Evolutionary conservation across 2,329 filamentous ascomycete species (phyloP).

Genomic region (Truncatella angustata): DNA sequence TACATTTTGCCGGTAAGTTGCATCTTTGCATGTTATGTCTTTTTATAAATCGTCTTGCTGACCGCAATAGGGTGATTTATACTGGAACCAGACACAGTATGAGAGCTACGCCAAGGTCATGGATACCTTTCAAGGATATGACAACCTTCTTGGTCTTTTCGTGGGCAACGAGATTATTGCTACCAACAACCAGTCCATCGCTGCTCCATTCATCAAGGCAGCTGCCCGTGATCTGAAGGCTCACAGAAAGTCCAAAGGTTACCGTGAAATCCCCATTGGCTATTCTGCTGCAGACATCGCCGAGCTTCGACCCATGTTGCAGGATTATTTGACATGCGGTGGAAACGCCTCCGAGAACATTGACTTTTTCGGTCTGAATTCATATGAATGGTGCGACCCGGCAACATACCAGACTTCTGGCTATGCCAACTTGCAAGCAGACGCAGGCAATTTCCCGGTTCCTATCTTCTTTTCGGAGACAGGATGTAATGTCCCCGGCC

Average conservation of each 20-base stretch:
- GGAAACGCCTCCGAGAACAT: slow-evolving; percentile 65
- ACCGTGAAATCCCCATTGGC: slow-evolving; percentile 79
- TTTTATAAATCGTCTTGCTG: not conserved
- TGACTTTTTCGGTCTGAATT: slow-evolving; percentile 85
- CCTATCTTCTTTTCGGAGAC: slow-evolving; percentile 90
- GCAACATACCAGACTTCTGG: slow-evolving; percentile 61
- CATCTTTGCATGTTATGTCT: not conserved
- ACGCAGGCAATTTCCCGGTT: slow-evolving; percentile 70
- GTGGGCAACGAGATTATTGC: slow-evolving; percentile 87
- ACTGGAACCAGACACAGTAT: slow-evolving; percentile 73
- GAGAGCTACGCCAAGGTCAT: slow-evolving; percentile 68
- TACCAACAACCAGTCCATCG: slow-evolving; percentile 52
- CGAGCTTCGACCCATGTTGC: slow-evolving; percentile 59
- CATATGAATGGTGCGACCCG: slow-evolving; percentile 76
- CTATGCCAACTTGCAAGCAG: slow-evolving; percentile 66
- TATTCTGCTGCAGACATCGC: slow-evolving; percentile 87
- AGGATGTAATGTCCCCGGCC: slow-evolving; percentile 68
- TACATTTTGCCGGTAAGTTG: slow-evolving; percentile 61
- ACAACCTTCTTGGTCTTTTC: slow-evolving; percentile 82
- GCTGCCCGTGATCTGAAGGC: slow-evolving; percentile 79
- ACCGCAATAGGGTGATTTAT: slow-evolving; percentile 36
- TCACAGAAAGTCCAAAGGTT: slow-evolving; percentile 72
- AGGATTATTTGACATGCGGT: slow-evolving; percentile 77
- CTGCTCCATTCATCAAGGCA: slow-evolving; percentile 81
- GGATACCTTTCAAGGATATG: slow-evolving; percentile 73